phyloP scores from a whole-genome alignment of 108 stramenopile species.

The Nitzschia palea region DNA sequence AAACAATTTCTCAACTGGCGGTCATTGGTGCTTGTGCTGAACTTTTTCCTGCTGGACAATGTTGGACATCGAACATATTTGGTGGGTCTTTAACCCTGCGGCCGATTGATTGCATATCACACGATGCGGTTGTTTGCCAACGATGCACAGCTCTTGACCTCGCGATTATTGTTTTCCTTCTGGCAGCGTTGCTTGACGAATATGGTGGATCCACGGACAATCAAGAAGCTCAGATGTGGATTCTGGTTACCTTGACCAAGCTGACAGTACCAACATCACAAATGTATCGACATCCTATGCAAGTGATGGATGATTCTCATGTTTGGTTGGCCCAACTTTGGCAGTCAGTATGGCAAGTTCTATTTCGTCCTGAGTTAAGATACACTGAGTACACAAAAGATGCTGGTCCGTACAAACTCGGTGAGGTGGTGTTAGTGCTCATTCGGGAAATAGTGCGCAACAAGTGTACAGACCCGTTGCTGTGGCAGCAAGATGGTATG shows the following conservation, averaged over 20 bases:
- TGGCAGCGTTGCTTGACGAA: conserved; percentile 54
- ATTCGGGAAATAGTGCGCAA: conserved; percentile 57
- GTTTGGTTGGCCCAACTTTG: conserved; percentile 31
- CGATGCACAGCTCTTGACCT: conserved; percentile 56
- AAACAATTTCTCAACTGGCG: conserved; percentile 42
- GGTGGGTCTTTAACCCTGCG: conserved; percentile 40
- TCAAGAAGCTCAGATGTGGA: conserved; percentile 57
- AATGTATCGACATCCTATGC: conserved; percentile 13
- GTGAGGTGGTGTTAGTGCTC: conserved; percentile 63
- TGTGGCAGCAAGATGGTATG: neutral
- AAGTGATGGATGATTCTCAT: conserved; percentile 6
- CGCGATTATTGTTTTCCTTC: conserved; percentile 51
- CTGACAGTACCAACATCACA: conserved; percentile 60
- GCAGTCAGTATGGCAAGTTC: conserved; percentile 60
- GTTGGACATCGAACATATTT: conserved; percentile 62
- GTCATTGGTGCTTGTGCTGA: conserved; percentile 71
- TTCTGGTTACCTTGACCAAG: conserved; percentile 49
- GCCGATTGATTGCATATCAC: conserved; percentile 5
- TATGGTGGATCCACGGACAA: conserved; percentile 59
- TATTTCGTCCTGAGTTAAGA: conserved; percentile 61
- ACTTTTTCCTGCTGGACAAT: conserved; percentile 72
- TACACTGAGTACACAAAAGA: conserved; percentile 55
- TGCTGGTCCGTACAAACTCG: conserved; percentile 40
- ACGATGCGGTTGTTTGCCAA: conserved; percentile 42
- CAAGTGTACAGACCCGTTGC: conserved; percentile 45